phyloP scores from a whole-genome alignment of 371 early-diverging fungal species.

The Mortierella sp. region DNA sequence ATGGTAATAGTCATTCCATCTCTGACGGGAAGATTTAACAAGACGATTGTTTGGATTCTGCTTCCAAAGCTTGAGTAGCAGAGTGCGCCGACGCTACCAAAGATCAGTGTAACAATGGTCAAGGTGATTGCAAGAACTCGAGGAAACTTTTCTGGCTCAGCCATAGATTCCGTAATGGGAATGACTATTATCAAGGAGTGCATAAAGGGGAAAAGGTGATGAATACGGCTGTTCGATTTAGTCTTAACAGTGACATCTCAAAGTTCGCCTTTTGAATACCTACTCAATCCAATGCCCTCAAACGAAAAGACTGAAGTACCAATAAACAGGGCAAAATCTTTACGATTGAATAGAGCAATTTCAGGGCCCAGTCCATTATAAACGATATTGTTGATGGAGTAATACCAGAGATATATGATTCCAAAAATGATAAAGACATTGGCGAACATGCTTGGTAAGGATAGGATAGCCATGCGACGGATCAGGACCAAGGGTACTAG shows the following conservation, averaged over 20 bases:
- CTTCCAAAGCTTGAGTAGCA: slow-evolving; percentile 79
- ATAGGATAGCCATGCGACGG: slow-evolving; percentile 75
- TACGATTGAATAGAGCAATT: slow-evolving; percentile 66
- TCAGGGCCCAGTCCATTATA: slow-evolving; percentile 59
- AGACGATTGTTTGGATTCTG: slow-evolving; percentile 73
- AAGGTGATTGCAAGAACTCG: slow-evolving; percentile 70
- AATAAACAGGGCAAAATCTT: slow-evolving; percentile 76
- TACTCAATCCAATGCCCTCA: slow-evolving; percentile 82
- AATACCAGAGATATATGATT: slow-evolving; percentile 63
- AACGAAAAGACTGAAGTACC: slow-evolving; percentile 85
- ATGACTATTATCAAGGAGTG: slow-evolving; percentile 50
- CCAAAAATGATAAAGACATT: slow-evolving; percentile 82
- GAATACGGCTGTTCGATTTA: too few species aligned
- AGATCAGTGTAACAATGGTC: slow-evolving; percentile 67
- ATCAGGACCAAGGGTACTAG: slow-evolving; percentile 78
- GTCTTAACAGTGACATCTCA: not conserved
- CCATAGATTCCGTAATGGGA: slow-evolving; percentile 70
- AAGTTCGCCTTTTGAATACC: slow-evolving; percentile 52
- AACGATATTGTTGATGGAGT: slow-evolving; percentile 57
- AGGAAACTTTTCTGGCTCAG: slow-evolving; percentile 69
- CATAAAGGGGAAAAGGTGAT: not conserved
- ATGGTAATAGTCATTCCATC: slow-evolving; percentile 63
- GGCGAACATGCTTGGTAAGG: slow-evolving; percentile 76
- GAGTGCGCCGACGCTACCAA: slow-evolving; percentile 73
- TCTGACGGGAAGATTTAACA: slow-evolving; percentile 73